Conservation (phyloP, 257 asterid genomes). For the Gentiana dahurica region DNA sequence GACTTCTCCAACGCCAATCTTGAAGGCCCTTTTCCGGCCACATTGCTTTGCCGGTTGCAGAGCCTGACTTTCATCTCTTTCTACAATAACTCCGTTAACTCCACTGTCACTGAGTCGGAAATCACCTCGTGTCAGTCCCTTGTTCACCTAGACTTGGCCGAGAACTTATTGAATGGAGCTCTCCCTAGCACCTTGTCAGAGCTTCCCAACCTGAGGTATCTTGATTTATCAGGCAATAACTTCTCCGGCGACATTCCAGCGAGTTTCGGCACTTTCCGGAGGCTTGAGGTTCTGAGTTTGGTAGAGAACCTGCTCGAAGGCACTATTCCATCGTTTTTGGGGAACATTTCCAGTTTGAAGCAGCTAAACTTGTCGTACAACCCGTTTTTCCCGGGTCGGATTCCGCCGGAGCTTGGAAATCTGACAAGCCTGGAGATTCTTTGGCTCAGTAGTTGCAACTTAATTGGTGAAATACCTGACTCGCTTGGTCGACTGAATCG, state of each 20-base stretch:
- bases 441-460: slow-evolving; percentile 73
- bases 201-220: slow-evolving; percentile 57
- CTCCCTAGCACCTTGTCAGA: slow-evolving; percentile 38
- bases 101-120: slow-evolving; percentile 39
- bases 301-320: slow-evolving; percentile 78
- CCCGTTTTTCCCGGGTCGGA: slow-evolving; percentile 71
- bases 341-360: slow-evolving; percentile 67
- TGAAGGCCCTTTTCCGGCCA: slow-evolving; percentile 76
- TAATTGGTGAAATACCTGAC: slow-evolving; percentile 66
- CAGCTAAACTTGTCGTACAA: slow-evolving; percentile 86
- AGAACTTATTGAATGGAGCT: slow-evolving; percentile 65
- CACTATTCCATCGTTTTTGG: slow-evolving; percentile 54
- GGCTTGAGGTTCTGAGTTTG: slow-evolving; percentile 68
- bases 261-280: slow-evolving; percentile 58
- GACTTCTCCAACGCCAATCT: slow-evolving; percentile 74
- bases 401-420: slow-evolving; percentile 82
- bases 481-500: slow-evolving; percentile 57
- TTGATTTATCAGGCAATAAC: slow-evolving; percentile 83
- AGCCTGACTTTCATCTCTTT: slow-evolving; percentile 46
- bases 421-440: slow-evolving; percentile 62
- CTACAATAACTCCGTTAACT: slow-evolving; percentile 62
- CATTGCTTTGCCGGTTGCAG: slow-evolving; percentile 52
- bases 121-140: slow-evolving; percentile 45
- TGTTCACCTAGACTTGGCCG: slow-evolving; percentile 72
- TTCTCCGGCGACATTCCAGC: slow-evolving; percentile 80